Percentiles rank a stretch among this genome's conserved stretches.
These are phyloP conservation scores for Rhizophagus prolifer DNA, from an alignment of 192 early-diverging fungal genomes.

Conservation along the genomic window DNA sequence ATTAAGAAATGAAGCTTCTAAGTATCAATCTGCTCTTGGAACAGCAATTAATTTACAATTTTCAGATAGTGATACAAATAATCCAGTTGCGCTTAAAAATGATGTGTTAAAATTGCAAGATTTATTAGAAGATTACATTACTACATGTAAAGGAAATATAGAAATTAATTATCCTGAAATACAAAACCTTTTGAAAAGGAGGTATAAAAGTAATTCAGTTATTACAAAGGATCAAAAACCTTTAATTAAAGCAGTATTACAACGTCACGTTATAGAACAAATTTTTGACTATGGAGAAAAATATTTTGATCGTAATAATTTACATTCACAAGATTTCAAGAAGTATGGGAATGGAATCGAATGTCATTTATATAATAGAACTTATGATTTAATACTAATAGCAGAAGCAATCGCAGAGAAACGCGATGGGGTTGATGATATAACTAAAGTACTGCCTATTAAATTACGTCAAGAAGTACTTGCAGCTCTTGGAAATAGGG, in stretches of 20 bases:
- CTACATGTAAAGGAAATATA: neutral
- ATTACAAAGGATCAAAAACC: neutral
- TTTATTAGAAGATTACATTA: neutral
- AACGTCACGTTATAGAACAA: constrained; percentile 5
- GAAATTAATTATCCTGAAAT: neutral
- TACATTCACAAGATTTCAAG: no score
- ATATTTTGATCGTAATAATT: neutral
- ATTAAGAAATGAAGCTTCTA: constrained; percentile 12
- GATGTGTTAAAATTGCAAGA: neutral
- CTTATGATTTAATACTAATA: neutral
- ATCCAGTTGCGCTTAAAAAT: neutral
- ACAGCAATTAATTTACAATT: constrained; percentile 10
- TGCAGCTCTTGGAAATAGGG: constrained; percentile 9
- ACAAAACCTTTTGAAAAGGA: constrained; percentile 3
- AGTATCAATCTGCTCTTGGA: constrained; percentile 18
- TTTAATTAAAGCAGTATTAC: constrained; percentile 16
- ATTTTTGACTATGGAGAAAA: neutral
- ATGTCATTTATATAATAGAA: neutral
- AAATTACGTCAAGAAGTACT: constrained; percentile 26
- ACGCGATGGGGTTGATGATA: neutral
- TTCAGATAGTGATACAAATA: constrained; percentile 17
- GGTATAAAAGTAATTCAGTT: neutral
- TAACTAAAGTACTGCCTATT: neutral
- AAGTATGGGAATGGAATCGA: neutral
- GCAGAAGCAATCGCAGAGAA: neutral